Percentiles rank a stretch among this genome's conserved stretches.
Evolutionary conservation across 148 eudicot genomes (phyloP).

Genomic region (Dianthus caryophyllus): DNA sequence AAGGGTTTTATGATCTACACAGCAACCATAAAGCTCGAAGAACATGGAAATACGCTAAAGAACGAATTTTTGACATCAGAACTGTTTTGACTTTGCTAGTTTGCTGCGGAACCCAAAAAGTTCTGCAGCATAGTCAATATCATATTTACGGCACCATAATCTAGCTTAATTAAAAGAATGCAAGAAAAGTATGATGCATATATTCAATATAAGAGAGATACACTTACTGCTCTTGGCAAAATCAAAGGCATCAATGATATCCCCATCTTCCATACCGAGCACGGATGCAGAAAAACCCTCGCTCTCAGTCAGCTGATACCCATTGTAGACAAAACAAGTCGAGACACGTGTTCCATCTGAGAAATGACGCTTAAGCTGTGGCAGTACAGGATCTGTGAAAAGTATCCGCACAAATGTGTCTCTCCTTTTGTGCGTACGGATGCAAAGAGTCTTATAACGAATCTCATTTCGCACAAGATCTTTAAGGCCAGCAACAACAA

Average conservation of each 20-base stretch:
- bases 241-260: constrained; percentile 15
- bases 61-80: too few species aligned
- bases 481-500: background rate
- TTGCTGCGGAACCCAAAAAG: too few species aligned
- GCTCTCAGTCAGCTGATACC: background rate
- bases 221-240: constrained; percentile 4
- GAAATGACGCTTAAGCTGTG: constrained; percentile 1
- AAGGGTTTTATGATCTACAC: too few species aligned
- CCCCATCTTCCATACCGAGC: constrained; percentile 6
- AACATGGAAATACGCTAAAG: too few species aligned
- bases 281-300: background rate
- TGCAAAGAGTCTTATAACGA: constrained; percentile 4
- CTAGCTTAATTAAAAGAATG: too few species aligned
- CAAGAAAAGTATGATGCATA: too few species aligned
- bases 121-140: too few species aligned
- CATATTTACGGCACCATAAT: too few species aligned
- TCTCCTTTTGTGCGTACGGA: constrained; percentile 12
- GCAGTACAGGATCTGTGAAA: background rate
- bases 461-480: background rate
- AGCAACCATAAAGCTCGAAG: too few species aligned
- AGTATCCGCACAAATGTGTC: constrained; percentile 13
- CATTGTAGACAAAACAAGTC: background rate
- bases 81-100: too few species aligned
- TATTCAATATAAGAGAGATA: too few species aligned
- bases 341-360: background rate